A percentile compares a stretch with the other conserved stretches of the same genome.
Conservation (phyloP, 345 rosid genomes). For the Ceriops decandra region DNA sequence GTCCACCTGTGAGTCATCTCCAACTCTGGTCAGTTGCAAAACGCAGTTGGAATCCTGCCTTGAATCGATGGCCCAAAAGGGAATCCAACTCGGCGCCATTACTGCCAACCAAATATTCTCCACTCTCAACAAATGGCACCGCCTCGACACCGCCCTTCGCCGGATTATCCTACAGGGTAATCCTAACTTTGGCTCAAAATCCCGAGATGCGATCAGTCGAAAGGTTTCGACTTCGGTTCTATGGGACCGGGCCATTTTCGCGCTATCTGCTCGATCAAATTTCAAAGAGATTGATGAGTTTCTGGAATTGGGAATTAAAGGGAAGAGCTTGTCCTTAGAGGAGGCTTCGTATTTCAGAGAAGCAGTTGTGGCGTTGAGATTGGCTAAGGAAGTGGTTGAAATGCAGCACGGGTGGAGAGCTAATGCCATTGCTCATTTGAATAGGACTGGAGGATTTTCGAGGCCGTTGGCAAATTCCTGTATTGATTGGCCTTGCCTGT, state of each 20-base stretch:
- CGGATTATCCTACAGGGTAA: constrained; percentile 33
- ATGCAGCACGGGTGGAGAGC: constrained; percentile 76
- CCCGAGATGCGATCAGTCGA: constrained; percentile 29
- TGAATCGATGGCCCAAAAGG: constrained; percentile 73
- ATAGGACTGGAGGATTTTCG: constrained; percentile 68
- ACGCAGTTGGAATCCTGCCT: constrained; percentile 86
- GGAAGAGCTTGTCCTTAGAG: constrained; percentile 54
- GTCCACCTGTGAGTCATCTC: constrained; percentile 56
- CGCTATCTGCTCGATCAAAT: constrained; percentile 68
- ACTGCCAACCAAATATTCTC: constrained; percentile 75
- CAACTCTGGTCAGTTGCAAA: constrained; percentile 53
- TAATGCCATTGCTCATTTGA: constrained; percentile 73
- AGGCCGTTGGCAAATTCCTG: constrained; percentile 76
- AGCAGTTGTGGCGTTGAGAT: constrained; percentile 60
- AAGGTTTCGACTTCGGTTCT: constrained; percentile 56
- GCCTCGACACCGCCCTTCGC: constrained; percentile 57
- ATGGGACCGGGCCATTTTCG: constrained; percentile 72
- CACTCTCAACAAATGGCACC: constrained; percentile 80
- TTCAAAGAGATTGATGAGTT: constrained; percentile 64
- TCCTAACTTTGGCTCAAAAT: constrained; percentile 24
- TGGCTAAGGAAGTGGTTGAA: constrained; percentile 74
- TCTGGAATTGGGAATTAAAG: constrained; percentile 50
- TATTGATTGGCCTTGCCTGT: constrained; percentile 88
- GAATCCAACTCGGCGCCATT: constrained; percentile 63
- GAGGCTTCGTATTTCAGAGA: constrained; percentile 81